Base-by-base conservation (phyloP, 2,329 filamentous ascomycete genomes). In the Pseudomassariella vexata region DNA sequence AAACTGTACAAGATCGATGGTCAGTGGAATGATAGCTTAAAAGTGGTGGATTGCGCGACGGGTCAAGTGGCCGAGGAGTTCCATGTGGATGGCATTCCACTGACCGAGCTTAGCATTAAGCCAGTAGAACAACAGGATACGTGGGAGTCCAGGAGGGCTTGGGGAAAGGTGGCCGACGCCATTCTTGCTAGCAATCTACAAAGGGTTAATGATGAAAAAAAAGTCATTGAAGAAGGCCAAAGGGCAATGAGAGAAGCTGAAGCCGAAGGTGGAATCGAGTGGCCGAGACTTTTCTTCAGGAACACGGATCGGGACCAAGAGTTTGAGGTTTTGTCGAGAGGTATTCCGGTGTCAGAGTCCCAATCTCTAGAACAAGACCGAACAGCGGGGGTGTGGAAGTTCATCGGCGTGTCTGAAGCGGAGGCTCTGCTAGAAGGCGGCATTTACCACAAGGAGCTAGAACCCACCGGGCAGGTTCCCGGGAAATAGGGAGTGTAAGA, bases 1-100 rank as follows among this genome's bases (percentile, higher is more conserved):
- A 20, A 32, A 1, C 21, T 49, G 8, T 72, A 42, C 24, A 41
- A 50, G 24, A 18, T 52, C 9, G 35, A 34, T 5, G 51, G 51
- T 7, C 45, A 50, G 34, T 53, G 50, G 51, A 48, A 40, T 11
- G 39, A 40, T 5, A 31, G 30, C 3, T 41, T 53, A n/a, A 38
- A 24, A 1, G 36, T 52, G 8, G 40, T 31, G 7, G 40, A 50
- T 15, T 25, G 35, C 26, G 30, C n/a, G 3, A 32, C 27, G 8
- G 44, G 37, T 4, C 16, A 26, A 5, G 29, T 37, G 5, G 4
- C 42, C 4, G 43, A 50, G 14, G 31, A 37, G 8, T 43, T 50
- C 14, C 27, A 41, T 17, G 40, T 49, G 6, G 41, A 47, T 14
- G 30, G 40, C 9, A 28, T 48, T 8, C 38, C 45, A 5, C 16